A percentile compares a stretch with the other conserved stretches of the same genome.
Evolutionary conservation across 106 monocot genomes (phyloP).

Genomic region (Allium sativum): DNA sequence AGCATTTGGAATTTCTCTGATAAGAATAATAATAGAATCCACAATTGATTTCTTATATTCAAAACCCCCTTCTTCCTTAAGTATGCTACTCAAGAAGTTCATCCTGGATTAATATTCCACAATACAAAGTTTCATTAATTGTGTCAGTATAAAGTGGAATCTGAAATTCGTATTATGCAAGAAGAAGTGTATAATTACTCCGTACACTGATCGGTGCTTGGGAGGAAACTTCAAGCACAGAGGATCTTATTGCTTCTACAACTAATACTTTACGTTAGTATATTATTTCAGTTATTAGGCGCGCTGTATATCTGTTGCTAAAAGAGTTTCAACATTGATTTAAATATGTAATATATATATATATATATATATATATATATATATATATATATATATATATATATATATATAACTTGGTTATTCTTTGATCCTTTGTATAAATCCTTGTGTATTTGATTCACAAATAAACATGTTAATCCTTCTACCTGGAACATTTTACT

Average conservation of each 20-base stretch:
- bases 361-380: no score
- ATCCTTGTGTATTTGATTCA: no score
- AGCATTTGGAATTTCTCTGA: slow-evolving; percentile 97
- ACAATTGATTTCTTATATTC: slow-evolving; percentile 99
- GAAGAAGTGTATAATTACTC: not conserved
- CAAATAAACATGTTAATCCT: no score
- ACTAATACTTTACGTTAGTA: slow-evolving; percentile 99
- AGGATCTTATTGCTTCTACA: slow-evolving; percentile 95
- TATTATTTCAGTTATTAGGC: no score
- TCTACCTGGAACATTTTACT: no score
- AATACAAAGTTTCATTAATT: no score
- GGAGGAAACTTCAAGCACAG: slow-evolving; percentile 93
- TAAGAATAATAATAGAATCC: slow-evolving; percentile 94
- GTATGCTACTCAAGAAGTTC: slow-evolving; percentile 99
- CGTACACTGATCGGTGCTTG: slow-evolving; percentile 90
- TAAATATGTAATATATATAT: no score
- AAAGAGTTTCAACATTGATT: no score
- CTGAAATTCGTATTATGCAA: not conserved
- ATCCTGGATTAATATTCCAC: slow-evolving; percentile 38
- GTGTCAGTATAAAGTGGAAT: not conserved
- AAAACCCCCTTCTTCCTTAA: slow-evolving; percentile 99
- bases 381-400: no score
- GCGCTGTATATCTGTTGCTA: no score
- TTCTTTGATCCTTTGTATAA: no score
- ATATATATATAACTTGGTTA: no score